Percentiles rank a stretch among this genome's conserved stretches.
Evolutionary conservation across 2,329 filamentous ascomycete genomes (phyloP).

Genomic region (Pochonia chlamydosporia): DNA sequence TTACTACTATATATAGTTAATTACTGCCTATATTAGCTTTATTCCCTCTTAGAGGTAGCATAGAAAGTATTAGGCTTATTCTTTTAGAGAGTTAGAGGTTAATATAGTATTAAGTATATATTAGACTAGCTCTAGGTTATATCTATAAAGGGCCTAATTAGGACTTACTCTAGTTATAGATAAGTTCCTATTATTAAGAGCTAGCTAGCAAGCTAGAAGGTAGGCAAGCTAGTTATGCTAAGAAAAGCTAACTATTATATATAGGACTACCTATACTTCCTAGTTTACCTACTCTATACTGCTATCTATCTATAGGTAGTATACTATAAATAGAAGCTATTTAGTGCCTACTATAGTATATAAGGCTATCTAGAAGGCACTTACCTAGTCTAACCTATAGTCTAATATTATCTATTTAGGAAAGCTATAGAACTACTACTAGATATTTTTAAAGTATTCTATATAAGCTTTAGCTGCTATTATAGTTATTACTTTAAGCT

Average conservation of each 20-base stretch:
- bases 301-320: slow-evolving; percentile 4
- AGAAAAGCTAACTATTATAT: slow-evolving; percentile 4
- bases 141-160: not conserved
- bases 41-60: not conserved
- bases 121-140: not conserved
- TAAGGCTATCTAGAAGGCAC: not conserved
- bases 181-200: not conserved
- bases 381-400: not conserved
- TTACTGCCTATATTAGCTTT: not conserved
- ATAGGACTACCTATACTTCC: not conserved
- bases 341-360: slow-evolving; percentile 1
- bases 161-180: not conserved
- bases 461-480: slow-evolving; percentile 3
- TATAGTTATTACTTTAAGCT: slow-evolving; percentile 4
- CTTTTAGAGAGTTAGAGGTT: not conserved
- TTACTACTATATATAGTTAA: not conserved
- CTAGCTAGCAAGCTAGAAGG: not conserved
- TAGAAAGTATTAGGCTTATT: not conserved
- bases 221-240: not conserved
- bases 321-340: slow-evolving; percentile 1
- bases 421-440: slow-evolving; percentile 5
- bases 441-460: not conserved
- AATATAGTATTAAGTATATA: not conserved
- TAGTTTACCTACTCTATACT: slow-evolving; percentile 1
- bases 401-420: slow-evolving; percentile 1